Base-by-base conservation (phyloP, 1,284 basidiomycete genomes). In the Cryptococcus floricola region DNA sequence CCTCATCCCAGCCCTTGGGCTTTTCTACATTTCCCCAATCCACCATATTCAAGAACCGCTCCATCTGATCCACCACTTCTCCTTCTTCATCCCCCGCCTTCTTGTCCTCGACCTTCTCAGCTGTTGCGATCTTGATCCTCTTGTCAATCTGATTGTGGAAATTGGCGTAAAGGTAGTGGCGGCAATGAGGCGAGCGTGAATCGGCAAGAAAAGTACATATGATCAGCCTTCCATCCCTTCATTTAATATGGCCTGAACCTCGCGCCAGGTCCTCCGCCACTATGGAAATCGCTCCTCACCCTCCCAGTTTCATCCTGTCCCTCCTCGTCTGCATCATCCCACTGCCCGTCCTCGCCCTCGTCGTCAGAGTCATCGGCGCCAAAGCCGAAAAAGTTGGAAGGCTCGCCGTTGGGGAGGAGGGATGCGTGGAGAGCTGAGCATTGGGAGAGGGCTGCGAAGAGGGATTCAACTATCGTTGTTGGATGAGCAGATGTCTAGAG, bases 281-380 rank as follows among this genome's bases (percentile, higher is more conserved):
- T 87, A 77, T 84, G 76, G 76, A 89, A 89, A 87, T 90, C 85
- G 76, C 85, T 87, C 85, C 91, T 91, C 86, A 95, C 91, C 88
- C 89, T 87, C 80, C 92, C 92, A 64, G 87, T 85, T 77, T 88
- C 86, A 70, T 84, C 88, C 6, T 34, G 80, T 16, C 59, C 54
- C 28, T 65, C 59, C 42, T 56, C 58, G 53, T 67, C 58, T 19
- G 37, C 52, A 37, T 61, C 62, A 48, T 59, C 63, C 39, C 60
- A 59, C n/a, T 54, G 57, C n/a, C 57, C 61, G n/a, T 58, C 64
- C 23, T 57, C 58, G 37, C 63, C 64, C 28, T 59, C 60, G n/a
- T 56, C 63, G 34, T 81, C 80, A 43, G 81, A 82, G 45, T 84
- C 82, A 45, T 82, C 81, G 27, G 57, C 63, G 9, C 61, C 58